Percentiles rank a stretch among this genome's conserved stretches.
phyloP scores from a whole-genome alignment of 2,329 filamentous ascomycete genomes.

The Fusarium pseudograminearum region DNA sequence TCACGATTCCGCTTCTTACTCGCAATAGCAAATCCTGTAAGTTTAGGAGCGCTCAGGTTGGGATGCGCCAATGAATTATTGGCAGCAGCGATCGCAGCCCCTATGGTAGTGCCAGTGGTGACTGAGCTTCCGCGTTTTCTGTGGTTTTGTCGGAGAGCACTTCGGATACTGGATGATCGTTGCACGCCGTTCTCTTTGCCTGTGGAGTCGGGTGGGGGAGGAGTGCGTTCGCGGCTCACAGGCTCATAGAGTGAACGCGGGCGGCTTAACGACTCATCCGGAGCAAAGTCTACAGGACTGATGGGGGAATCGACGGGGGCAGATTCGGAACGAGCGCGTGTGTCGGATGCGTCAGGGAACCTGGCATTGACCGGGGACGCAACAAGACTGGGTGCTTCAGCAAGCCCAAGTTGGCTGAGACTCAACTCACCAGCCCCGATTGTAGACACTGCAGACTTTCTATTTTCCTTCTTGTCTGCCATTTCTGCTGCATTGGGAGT shows the following conservation, averaged over 20 bases:
- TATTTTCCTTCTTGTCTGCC: slow-evolving; percentile 61
- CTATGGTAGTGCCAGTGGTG: slow-evolving; percentile 74
- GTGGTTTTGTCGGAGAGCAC: slow-evolving; percentile 66
- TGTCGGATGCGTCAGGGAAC: slow-evolving; percentile 63
- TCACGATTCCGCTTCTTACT: slow-evolving; percentile 96
- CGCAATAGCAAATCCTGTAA: slow-evolving; percentile 95
- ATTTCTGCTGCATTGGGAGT: slow-evolving; percentile 52
- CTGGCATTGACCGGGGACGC: slow-evolving; percentile 68
- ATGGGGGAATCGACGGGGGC: slow-evolving; percentile 63
- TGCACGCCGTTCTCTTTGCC: slow-evolving; percentile 70
- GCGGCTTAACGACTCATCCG: slow-evolving; percentile 54
- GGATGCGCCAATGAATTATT: slow-evolving; percentile 77
- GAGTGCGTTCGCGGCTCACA: slow-evolving; percentile 68
- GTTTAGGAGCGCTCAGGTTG: slow-evolving; percentile 73
- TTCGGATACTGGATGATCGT: slow-evolving; percentile 75
- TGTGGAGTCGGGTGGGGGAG: slow-evolving; percentile 71
- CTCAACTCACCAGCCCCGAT: slow-evolving; percentile 90
- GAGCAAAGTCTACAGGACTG: slow-evolving; percentile 44
- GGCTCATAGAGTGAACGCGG: slow-evolving; percentile 66
- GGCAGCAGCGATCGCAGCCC: slow-evolving; percentile 77
- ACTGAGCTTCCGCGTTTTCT: slow-evolving; percentile 87
- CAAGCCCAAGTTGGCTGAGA: slow-evolving; percentile 86
- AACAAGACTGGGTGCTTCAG: slow-evolving; percentile 67
- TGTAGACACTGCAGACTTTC: slow-evolving; percentile 85
- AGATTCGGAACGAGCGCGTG: slow-evolving; percentile 67